These are phyloP conservation scores for Zygnema circumcarinatum DNA, from an alignment of 139 green algal genomes.

Conservation along the genomic window DNA sequence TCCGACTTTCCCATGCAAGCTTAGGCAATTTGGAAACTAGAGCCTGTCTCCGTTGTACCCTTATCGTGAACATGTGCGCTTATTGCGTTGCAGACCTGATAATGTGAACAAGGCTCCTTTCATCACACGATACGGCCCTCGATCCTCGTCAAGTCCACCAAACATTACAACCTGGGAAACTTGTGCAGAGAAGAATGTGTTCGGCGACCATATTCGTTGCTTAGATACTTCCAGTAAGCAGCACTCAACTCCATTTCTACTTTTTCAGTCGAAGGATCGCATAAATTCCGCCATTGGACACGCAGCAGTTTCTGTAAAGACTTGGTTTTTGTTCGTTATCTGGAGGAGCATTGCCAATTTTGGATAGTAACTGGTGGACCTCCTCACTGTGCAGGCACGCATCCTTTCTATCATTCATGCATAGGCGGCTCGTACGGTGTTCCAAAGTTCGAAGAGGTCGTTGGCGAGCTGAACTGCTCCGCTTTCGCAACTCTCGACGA, in stretches of 20 bases:
- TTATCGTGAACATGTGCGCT: too few relatives aligned
- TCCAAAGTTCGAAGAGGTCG: not conserved
- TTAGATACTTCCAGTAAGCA: not conserved
- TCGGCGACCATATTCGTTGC: not conserved
- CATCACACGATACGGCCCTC: not conserved
- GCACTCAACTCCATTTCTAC: not conserved
- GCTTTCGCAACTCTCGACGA: not conserved
- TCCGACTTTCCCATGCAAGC: too few relatives aligned
- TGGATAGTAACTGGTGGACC: too few relatives aligned
- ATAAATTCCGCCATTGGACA: not conserved
- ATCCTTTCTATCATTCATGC: not conserved
- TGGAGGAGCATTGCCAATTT: not conserved
- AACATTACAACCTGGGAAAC: not conserved
- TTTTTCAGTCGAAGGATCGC: not conserved
- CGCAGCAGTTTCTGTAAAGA: not conserved
- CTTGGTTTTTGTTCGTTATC: not conserved
- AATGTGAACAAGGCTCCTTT: not conserved
- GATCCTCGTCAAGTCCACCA: not conserved
- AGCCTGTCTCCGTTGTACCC: too few relatives aligned
- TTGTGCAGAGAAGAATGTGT: not conserved
- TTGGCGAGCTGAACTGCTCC: not conserved
- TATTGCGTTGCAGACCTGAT: not conserved
- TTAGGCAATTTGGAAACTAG: too few relatives aligned
- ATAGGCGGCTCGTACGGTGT: not conserved
- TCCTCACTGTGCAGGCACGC: not conserved